Evolutionary conservation across 257 asterid species (phyloP).

Genomic region (Osmanthus fragrans): DNA sequence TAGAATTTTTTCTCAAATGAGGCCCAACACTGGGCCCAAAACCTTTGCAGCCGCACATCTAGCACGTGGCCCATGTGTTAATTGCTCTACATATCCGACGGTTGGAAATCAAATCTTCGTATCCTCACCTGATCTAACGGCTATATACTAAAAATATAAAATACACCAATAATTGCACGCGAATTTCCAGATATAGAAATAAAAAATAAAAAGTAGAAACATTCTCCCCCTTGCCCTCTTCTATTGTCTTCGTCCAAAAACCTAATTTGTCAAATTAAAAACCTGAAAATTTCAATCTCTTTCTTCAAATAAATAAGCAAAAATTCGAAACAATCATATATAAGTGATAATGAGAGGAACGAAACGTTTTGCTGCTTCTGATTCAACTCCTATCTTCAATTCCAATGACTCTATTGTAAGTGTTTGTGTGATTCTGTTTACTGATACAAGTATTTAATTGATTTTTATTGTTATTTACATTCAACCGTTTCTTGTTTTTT

Average conservation of each 20-base stretch:
- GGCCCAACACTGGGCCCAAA: background rate
- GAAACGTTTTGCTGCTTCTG: conserved; percentile 69
- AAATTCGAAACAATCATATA: background rate
- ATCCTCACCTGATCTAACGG: conserved; percentile 31
- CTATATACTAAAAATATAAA: background rate
- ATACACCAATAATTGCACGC: background rate
- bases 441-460: conserved; percentile 1
- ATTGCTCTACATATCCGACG: conserved; percentile 5
- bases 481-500: background rate
- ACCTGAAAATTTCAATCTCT: conserved; percentile 10
- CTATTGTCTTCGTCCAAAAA: conserved; percentile 22
- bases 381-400: conserved; percentile 49
- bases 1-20: too few species aligned
- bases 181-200: background rate
- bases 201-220: background rate
- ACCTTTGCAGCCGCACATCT: background rate
- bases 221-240: conserved; percentile 3
- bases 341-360: conserved; percentile 67
- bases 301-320: background rate
- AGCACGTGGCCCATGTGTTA: conserved; percentile 7
- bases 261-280: conserved; percentile 34
- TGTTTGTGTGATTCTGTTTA: background rate
- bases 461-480: background rate
- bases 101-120: conserved; percentile 16
- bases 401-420: conserved; percentile 62